Conservation (phyloP, 2,329 filamentous ascomycete genomes). For the Parastagonospora avenae region DNA sequence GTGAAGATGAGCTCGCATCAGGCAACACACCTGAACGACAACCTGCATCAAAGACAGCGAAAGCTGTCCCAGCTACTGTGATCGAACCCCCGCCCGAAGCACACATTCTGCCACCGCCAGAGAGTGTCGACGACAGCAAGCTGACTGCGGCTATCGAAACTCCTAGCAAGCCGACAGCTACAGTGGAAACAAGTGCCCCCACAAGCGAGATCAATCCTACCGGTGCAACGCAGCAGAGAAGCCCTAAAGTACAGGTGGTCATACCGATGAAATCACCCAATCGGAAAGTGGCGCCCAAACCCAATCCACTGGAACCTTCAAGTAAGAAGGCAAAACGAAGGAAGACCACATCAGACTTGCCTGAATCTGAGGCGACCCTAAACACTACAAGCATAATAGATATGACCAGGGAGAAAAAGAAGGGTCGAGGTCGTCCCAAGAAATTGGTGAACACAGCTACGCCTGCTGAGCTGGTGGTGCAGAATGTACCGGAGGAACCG, state of each 20-base stretch:
- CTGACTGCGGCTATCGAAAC: too few species aligned
- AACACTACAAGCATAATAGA: background rate
- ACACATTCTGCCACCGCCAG: too few species aligned
- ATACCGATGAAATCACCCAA: slow-evolving; percentile 22
- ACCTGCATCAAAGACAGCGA: slow-evolving; percentile 2
- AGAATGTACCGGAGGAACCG: slow-evolving; percentile 1
- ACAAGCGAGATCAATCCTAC: background rate
- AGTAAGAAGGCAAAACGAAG: slow-evolving; percentile 27
- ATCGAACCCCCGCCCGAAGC: background rate
- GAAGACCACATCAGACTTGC: slow-evolving; percentile 24
- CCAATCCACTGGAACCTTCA: background rate
- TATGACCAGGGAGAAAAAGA: slow-evolving; percentile 26
- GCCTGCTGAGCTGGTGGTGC: slow-evolving; percentile 4
- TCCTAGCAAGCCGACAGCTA: too few species aligned
- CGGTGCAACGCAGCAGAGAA: slow-evolving; percentile 1
- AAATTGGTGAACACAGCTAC: slow-evolving; percentile 18
- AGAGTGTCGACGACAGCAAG: too few species aligned
- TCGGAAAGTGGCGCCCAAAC: slow-evolving; percentile 1
- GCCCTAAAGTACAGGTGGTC: slow-evolving; percentile 31
- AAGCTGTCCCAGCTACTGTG: slow-evolving; percentile 4
- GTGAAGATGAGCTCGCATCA: slow-evolving; percentile 37
- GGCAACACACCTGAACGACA: slow-evolving; percentile 17
- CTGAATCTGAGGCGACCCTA: slow-evolving; percentile 6
- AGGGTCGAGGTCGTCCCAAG: slow-evolving; percentile 40
- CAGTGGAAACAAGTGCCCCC: too few species aligned